Evolutionary conservation across 148 eudicot species (phyloP), one percentile per base, ranked within the genome.

Genomic region (Arbutus unedo): DNA sequence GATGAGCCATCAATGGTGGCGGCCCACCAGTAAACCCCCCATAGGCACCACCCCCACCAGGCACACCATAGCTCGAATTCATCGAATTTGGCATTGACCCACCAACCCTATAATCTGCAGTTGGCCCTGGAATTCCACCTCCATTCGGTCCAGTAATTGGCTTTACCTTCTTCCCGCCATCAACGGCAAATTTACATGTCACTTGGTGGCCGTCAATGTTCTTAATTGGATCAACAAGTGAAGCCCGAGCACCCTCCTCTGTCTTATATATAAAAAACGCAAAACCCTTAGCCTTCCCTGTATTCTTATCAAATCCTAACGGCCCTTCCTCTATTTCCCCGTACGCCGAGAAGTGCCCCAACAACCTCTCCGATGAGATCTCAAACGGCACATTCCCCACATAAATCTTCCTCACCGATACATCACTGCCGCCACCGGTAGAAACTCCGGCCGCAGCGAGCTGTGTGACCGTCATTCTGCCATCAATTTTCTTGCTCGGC

Each of bases 301-400:
- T 89, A 82, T 88, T 91, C 79, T 90, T 92, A 88, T 96, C 99
- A 82, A 94, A 96, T 88, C 98, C 98, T 76, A 96, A 74, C 21
- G 99, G 99, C 51, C 99, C 99, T 54, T 96, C 99, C 81, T 96
- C 99, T 82, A 96, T 88, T 79, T 96, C 99, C 25, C 99, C 99
- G 76, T 85, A 96, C 62, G 78, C 79, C 8, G 88, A 80, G 55
- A 96, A 96, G 68, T 81, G 89, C 72, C 84, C 89, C 85, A 96
- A 85, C 84, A 96, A 54, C 81, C 93, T 86, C 90, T 96, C 98
- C 0, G 93, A 88, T 1, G 93, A 84, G 4, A 96, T 88, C 83
- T 93, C 94, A 82, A 90, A 89, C 23, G 99, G 97, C 18, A 94
- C 89, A 82, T 94, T 94, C 45, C 98, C 97, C 4, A 96, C 94